A percentile compares a stretch with the other conserved stretches of the same genome.
Evolutionary conservation across 2,329 filamentous ascomycete genomes (phyloP).

Genomic region (Fusarium sp.): DNA sequence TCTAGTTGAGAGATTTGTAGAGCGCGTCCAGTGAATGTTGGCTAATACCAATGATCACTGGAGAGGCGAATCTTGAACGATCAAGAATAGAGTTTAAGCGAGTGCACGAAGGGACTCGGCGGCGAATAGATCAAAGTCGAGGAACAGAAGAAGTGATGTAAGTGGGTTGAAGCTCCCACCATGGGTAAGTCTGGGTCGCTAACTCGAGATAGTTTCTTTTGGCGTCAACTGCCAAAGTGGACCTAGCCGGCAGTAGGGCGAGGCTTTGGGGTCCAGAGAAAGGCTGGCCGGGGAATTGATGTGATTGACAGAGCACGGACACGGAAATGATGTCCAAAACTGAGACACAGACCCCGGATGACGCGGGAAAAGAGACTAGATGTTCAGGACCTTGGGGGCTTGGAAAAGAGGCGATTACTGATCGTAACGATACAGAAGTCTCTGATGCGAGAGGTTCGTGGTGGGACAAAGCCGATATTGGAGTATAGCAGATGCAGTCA

Average conservation of each 20-base stretch:
- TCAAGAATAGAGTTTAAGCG: slow-evolving; percentile 9
- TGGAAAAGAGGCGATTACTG: slow-evolving; percentile 34
- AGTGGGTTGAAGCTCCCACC: slow-evolving; percentile 35
- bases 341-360: slow-evolving; percentile 15
- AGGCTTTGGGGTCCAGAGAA: slow-evolving; percentile 5
- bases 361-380: slow-evolving; percentile 13
- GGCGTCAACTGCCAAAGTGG: slow-evolving; percentile 41
- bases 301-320: slow-evolving; percentile 28
- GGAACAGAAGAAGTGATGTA: slow-evolving; percentile 30
- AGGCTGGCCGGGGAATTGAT: slow-evolving; percentile 16
- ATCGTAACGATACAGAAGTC: slow-evolving; percentile 29
- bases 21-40: slow-evolving; percentile 17
- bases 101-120: slow-evolving; percentile 13
- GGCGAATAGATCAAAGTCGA: slow-evolving; percentile 12
- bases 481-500: slow-evolving; percentile 6
- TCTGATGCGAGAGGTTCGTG: slow-evolving; percentile 11
- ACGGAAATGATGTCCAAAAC: neutral
- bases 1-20: slow-evolving; percentile 10
- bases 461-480: neutral
- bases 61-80: slow-evolving; percentile 13
- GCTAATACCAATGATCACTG: slow-evolving; percentile 36
- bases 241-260: slow-evolving; percentile 17
- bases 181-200: slow-evolving; percentile 33
- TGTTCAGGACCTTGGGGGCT: slow-evolving; percentile 10
- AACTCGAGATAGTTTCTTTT: slow-evolving; percentile 33